A percentile compares a stretch with the other conserved stretches of the same genome.
Evolutionary conservation across 2,329 filamentous ascomycete species (phyloP).

Genomic region (Talaromyces sp.): DNA sequence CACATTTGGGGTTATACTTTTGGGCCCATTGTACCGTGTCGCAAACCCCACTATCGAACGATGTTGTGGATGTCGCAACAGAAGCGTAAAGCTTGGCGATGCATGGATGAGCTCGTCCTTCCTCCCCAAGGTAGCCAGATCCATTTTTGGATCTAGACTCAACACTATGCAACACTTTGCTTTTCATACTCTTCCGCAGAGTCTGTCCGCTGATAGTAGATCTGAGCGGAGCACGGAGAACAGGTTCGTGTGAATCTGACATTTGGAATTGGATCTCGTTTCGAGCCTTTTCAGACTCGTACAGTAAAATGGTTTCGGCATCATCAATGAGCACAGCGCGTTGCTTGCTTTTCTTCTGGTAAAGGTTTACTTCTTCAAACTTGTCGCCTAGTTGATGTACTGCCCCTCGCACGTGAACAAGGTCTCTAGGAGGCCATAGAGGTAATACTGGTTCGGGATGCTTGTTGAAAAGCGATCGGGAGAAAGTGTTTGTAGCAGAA

Average conservation of each 20-base stretch:
- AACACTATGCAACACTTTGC: constrained; percentile 25
- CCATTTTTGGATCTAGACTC: constrained; percentile 7
- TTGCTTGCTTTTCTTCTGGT: constrained; percentile 37
- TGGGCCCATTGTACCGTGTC: constrained; percentile 71
- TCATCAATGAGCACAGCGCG: constrained; percentile 28
- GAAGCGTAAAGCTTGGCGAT: constrained; percentile 55
- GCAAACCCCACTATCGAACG: constrained; percentile 74
- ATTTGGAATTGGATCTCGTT: background rate
- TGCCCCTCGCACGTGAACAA: constrained; percentile 49
- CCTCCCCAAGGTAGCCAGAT: constrained; percentile 6
- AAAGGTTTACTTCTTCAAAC: constrained; percentile 8
- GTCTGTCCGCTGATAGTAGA: constrained; percentile 27
- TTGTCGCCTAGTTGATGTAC: background rate
- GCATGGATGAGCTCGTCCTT: constrained; percentile 49
- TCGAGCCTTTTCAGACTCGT: constrained; percentile 9
- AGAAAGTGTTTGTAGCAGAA: constrained; percentile 9
- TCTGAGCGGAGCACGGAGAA: constrained; percentile 27
- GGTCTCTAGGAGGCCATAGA: constrained; percentile 36
- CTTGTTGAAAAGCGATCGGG: constrained; percentile 22
- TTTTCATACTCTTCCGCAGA: constrained; percentile 26
- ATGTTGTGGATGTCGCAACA: constrained; percentile 60
- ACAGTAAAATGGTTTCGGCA: constrained; percentile 30
- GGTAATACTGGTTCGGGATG: constrained; percentile 30
- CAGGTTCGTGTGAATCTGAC: background rate
- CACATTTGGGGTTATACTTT: constrained; percentile 72